Conservation (phyloP, 164 flowering plant genomes). For the Litsea cubeba region DNA sequence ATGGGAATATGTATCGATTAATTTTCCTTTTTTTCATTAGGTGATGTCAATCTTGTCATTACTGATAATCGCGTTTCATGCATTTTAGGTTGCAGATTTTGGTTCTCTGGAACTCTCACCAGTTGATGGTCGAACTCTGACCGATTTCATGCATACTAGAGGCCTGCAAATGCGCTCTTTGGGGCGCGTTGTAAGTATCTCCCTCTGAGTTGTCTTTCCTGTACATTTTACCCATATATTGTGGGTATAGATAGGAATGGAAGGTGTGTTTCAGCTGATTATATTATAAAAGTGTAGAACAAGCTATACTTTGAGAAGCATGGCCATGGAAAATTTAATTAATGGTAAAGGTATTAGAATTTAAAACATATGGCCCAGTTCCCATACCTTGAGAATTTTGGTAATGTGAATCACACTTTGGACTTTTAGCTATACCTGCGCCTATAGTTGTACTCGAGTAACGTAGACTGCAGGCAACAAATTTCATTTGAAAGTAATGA, state of each 20-base stretch:
- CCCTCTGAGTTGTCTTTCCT: not conserved
- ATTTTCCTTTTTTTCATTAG: not conserved
- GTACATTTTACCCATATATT: not conserved
- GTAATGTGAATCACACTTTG: not conserved
- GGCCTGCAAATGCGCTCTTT: constrained; percentile 96
- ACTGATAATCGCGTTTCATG: constrained; percentile 5
- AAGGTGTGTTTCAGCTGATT: not conserved
- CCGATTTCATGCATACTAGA: constrained; percentile 99
- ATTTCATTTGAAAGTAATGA: constrained; percentile 2
- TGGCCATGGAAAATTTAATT: not conserved
- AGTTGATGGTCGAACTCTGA: constrained; percentile 96
- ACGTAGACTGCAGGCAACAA: not conserved
- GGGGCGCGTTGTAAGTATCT: constrained; percentile 84
- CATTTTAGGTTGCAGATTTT: constrained; percentile 90
- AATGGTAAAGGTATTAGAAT: not conserved
- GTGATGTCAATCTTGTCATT: not conserved
- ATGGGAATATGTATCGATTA: not conserved
- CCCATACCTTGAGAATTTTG: not conserved
- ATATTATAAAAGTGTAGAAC: too few relatives aligned
- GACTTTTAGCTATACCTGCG: not conserved
- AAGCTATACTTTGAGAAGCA: too few relatives aligned
- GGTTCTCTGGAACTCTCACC: constrained; percentile 98
- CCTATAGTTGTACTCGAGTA: not conserved
- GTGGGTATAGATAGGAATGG: too few relatives aligned
- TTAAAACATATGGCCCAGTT: not conserved